Conservation (phyloP, 2,329 filamentous ascomycete genomes). For the Gnomoniopsis sp. region DNA sequence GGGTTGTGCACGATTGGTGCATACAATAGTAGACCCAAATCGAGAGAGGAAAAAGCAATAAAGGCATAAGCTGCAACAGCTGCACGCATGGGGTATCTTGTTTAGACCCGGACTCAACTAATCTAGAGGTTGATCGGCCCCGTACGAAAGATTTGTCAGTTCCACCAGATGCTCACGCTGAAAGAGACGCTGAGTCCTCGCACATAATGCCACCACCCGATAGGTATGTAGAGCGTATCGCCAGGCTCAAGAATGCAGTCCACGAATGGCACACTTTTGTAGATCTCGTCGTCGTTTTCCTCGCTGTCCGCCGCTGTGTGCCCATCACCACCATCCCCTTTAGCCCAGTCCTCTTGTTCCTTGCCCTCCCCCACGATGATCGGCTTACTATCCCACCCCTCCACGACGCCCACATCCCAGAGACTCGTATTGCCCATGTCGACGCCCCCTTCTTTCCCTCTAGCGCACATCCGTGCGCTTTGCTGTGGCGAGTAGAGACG, state of each 20-base stretch:
- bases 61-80: too few relatives aligned
- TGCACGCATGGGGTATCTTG: neutral
- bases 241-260: conserved; percentile 79
- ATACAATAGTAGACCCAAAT: too few relatives aligned
- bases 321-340: conserved; percentile 3
- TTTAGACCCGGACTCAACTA: neutral
- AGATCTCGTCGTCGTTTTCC: conserved; percentile 36
- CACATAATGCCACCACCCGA: conserved; percentile 99
- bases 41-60: too few relatives aligned
- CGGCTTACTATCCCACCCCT: conserved; percentile 51
- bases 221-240: conserved; percentile 83
- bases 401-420: conserved; percentile 70
- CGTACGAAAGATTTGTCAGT: conserved; percentile 34
- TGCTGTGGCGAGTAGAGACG: conserved; percentile 73
- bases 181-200: conserved; percentile 81
- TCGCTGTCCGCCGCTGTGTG: conserved; percentile 22
- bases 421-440: conserved; percentile 90
- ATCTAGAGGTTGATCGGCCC: neutral
- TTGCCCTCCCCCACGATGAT: conserved; percentile 17
- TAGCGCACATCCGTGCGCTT: conserved; percentile 56
- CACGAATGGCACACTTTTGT: conserved; percentile 60
- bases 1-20: too few relatives aligned
- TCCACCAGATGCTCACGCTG: conserved; percentile 98
- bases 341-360: conserved; percentile 18
- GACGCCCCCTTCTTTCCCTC: conserved; percentile 64